Conservation (phyloP, 176 grass and related monocot genomes). For the Avena atlantica region DNA sequence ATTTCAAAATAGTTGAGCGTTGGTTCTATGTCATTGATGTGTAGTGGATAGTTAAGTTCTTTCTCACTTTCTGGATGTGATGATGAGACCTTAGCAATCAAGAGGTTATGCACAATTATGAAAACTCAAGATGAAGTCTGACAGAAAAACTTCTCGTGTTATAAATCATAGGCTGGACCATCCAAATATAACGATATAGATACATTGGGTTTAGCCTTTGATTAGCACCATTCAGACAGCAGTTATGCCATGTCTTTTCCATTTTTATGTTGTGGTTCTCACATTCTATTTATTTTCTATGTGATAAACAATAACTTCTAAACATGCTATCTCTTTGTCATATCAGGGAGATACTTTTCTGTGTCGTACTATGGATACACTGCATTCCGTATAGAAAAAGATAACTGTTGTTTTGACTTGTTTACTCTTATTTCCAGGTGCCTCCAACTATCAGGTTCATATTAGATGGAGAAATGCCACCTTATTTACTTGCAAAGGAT, state of each 20-base stretch:
- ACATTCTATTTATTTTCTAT: background rate
- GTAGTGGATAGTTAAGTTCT: background rate
- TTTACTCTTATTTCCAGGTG: constrained; percentile 65
- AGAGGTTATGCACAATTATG: background rate
- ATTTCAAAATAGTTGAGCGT: background rate
- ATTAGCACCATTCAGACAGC: background rate
- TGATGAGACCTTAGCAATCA: background rate
- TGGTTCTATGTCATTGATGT: background rate
- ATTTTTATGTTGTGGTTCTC: constrained; percentile 12
- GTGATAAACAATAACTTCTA: background rate
- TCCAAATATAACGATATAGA: background rate
- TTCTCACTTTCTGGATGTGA: background rate
- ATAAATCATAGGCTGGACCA: background rate
- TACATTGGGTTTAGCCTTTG: background rate
- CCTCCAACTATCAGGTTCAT: constrained; percentile 85
- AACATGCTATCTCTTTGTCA: background rate
- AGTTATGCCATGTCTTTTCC: background rate
- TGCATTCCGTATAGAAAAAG: background rate
- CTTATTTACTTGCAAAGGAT: constrained; percentile 96
- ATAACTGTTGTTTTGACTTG: constrained; percentile 42
- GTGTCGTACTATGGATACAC: background rate
- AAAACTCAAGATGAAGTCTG: background rate
- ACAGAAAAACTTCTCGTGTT: background rate
- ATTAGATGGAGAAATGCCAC: constrained; percentile 94
- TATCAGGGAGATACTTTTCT: background rate